Percentiles rank a stretch among this genome's conserved stretches.
Evolutionary conservation across 371 early-diverging fungal genomes (phyloP).

Genomic region (Smittium mucronatum): DNA sequence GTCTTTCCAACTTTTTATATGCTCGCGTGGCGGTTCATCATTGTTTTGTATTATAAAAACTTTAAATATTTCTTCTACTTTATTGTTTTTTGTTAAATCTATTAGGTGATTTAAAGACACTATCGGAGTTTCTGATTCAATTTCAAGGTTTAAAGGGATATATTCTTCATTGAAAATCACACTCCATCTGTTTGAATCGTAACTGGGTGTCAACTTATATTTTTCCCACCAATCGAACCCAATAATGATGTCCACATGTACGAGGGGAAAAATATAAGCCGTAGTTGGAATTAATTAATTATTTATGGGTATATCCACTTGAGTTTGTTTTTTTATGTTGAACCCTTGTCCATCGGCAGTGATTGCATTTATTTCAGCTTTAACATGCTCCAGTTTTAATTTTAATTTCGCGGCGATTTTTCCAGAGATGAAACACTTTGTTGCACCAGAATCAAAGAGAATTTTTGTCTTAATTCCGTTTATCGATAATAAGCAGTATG

Average conservation of each 20-base stretch:
- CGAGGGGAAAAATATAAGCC: background rate
- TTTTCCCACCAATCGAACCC: slow-evolving; percentile 8
- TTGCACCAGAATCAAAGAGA: slow-evolving; percentile 7
- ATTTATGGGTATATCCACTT: background rate
- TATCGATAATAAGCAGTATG: background rate
- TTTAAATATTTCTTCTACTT: slow-evolving; percentile 3
- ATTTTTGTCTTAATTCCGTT: background rate
- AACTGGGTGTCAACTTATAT: slow-evolving; percentile 1
- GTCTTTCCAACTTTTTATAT: background rate
- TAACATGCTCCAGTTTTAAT: background rate
- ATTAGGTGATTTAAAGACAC: background rate
- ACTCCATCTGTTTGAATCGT: background rate
- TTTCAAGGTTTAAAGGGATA: background rate
- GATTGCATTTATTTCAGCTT: background rate
- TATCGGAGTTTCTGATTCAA: slow-evolving; percentile 1
- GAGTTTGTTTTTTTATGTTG: background rate
- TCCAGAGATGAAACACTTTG: background rate
- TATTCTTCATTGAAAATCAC: background rate
- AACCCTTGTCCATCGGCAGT: slow-evolving; percentile 2
- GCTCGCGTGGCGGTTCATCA: background rate
- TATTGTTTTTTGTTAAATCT: background rate
- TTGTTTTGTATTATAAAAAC: background rate
- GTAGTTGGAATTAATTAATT: background rate
- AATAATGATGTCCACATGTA: background rate
- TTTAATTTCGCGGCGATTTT: background rate